Evolutionary conservation across 2,329 filamentous ascomycete genomes (phyloP), one percentile per base, ranked within the genome.

Genomic region (Sarocladiaceae sp.): DNA sequence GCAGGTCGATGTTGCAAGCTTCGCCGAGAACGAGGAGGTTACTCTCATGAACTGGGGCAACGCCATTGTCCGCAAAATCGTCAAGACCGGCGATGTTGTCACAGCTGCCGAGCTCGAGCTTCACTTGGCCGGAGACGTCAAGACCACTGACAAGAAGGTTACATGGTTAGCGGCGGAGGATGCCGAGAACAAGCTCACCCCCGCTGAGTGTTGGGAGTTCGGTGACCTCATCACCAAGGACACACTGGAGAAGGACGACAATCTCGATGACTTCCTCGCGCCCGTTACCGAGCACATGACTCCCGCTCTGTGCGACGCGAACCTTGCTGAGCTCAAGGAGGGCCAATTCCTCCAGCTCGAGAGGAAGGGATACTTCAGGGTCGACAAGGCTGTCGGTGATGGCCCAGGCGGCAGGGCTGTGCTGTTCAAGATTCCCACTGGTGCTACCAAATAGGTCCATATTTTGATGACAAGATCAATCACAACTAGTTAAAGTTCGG

Each of bases 21-120:
- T 97, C 72, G 87, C 83, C 61, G 78, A 87, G 55, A 85, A 87
- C 64, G 93, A 97, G 74, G 92, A 97, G 70, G 89, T 97, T 62
- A 97, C 93, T 0, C 78, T 97, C 37, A 97, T 97, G 93, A 88
- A 88, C 68, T 97, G 93, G 93, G 94, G 93, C 60, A 95, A 96
- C 63, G 90, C 88, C 12, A 82, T 91, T 58, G 87, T 94, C 22
- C 82, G 84, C 52, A 82, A 84, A 54, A 82, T 90, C 56, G 28
- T 49, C 48, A 46, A 50, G 36, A 22, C 11, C n/a, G 44, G 18
- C 23, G 42, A 20, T 35, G 28, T 33, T 8, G 44, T 31, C 4
- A 48, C 22, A 28, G n/a, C 26, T 20, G 44, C 26, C 4, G 44
- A 48, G 26, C 75, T 44, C 20, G 11, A 44, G 13, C 40, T n/a